A percentile compares a stretch with the other conserved stretches of the same genome.
phyloP scores from a whole-genome alignment of 1,284 basidiomycete species.

The Rhodotorula sp. region DNA sequence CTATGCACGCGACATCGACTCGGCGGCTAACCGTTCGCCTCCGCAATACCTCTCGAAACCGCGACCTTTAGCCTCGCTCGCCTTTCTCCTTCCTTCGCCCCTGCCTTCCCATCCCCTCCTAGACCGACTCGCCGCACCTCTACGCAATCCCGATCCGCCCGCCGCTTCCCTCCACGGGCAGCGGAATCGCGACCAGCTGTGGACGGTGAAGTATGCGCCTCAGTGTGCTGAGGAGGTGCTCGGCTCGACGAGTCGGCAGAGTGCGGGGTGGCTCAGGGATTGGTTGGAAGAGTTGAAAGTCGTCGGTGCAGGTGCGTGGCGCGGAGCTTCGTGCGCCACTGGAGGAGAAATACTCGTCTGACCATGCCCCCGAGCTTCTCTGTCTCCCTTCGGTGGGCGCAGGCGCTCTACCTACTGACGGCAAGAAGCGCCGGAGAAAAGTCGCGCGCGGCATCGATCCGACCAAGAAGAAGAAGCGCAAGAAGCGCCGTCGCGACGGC shows the following conservation, averaged over 20 bases:
- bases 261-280: slow-evolving; percentile 70
- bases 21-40: neutral
- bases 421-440: slow-evolving; percentile 17
- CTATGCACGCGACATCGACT: neutral
- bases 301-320: slow-evolving; percentile 52
- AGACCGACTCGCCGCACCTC: slow-evolving; percentile 17
- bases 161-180: too few relatives aligned
- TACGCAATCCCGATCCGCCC: neutral
- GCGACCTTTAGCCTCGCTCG: slow-evolving; percentile 1
- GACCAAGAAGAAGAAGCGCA: slow-evolving; percentile 32
- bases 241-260: slow-evolving; percentile 64
- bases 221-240: slow-evolving; percentile 69
- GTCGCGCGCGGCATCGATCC: slow-evolving; percentile 27
- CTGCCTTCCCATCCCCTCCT: slow-evolving; percentile 24
- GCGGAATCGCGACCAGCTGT: slow-evolving; percentile 46
- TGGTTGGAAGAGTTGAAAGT: slow-evolving; percentile 75
- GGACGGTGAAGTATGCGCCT: slow-evolving; percentile 77
- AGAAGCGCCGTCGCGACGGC: slow-evolving; percentile 40
- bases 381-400: too few relatives aligned
- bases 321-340: neutral
- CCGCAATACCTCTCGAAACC: neutral
- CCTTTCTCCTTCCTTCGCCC: slow-evolving; percentile 7
- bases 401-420: neutral
- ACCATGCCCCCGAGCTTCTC: too few relatives aligned
- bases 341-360: neutral